These are phyloP conservation scores for Canna indica DNA, from an alignment of 176 grass and related monocot species.

Conservation along the genomic window DNA sequence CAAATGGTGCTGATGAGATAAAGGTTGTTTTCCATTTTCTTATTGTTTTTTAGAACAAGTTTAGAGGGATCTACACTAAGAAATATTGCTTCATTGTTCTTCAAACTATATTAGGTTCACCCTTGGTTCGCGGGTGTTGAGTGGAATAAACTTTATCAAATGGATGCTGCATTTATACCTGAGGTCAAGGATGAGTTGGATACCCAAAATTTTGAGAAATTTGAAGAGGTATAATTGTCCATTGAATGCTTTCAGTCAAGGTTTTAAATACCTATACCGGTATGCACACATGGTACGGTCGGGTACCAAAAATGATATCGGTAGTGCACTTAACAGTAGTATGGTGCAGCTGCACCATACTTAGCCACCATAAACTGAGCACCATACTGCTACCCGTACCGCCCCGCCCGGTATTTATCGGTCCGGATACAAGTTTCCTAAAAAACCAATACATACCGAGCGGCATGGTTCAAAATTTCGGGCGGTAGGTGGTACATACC, in stretches of 20 bases:
- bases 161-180: constrained; percentile 83
- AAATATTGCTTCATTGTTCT: constrained; percentile 19
- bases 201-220: constrained; percentile 97
- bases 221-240: constrained; percentile 60
- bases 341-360: too few species aligned
- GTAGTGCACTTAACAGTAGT: too few species aligned
- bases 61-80: not conserved
- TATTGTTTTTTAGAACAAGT: not conserved
- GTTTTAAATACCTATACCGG: too few species aligned
- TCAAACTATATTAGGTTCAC: constrained; percentile 48
- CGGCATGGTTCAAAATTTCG: too few species aligned
- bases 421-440: too few species aligned
- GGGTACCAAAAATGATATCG: too few species aligned
- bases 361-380: too few species aligned
- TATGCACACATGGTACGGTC: too few species aligned
- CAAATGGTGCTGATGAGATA: constrained; percentile 79
- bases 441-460: too few species aligned
- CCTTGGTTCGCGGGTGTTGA: constrained; percentile 60
- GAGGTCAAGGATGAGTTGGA: constrained; percentile 92
- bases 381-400: too few species aligned
- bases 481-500: too few species aligned
- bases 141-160: constrained; percentile 74
- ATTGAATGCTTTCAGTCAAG: constrained; percentile 10
- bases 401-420: too few species aligned
- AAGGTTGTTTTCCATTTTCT: constrained; percentile 47